These are phyloP conservation scores for Chlamydomonas schloesseri DNA, from an alignment of 139 green algal genomes.

Conservation along the genomic window DNA sequence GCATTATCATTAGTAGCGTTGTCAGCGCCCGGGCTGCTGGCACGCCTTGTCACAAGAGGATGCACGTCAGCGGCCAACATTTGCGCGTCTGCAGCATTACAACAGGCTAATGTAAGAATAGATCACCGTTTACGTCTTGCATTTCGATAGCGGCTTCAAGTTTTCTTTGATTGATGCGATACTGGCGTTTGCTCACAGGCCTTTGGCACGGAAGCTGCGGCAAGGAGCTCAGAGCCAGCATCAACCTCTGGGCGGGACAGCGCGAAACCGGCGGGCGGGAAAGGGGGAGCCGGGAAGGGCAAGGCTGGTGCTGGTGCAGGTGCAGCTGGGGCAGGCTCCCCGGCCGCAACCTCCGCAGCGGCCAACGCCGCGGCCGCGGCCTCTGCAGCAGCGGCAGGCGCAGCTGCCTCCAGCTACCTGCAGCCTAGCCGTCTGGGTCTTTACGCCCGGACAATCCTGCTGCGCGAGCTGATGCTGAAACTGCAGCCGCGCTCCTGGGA, in stretches of 20 bases:
- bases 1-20: too few species aligned
- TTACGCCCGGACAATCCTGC: constrained; percentile 4
- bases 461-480: constrained; percentile 47
- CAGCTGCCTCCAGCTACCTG: constrained; percentile 2
- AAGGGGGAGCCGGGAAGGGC: too few species aligned
- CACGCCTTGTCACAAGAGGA: not conserved
- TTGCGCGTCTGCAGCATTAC: too few species aligned
- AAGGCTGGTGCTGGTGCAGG: too few species aligned
- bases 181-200: not conserved
- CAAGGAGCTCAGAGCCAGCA: not conserved
- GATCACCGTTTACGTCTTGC: not conserved
- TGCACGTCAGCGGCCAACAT: not conserved
- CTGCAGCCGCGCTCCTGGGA: constrained; percentile 9
- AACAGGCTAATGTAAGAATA: not conserved
- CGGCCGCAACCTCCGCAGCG: not conserved
- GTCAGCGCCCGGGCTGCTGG: too few species aligned
- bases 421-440: not conserved
- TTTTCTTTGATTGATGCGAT: not conserved
- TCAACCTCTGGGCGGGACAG: constrained; percentile 18
- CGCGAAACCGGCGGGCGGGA: not conserved
- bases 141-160: too few species aligned
- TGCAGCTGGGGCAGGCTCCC: not conserved
- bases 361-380: too few species aligned
- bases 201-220: not conserved
- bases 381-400: not conserved